phyloP scores from a whole-genome alignment of 257 asterid species.

The Galeopsis tetrahit region DNA sequence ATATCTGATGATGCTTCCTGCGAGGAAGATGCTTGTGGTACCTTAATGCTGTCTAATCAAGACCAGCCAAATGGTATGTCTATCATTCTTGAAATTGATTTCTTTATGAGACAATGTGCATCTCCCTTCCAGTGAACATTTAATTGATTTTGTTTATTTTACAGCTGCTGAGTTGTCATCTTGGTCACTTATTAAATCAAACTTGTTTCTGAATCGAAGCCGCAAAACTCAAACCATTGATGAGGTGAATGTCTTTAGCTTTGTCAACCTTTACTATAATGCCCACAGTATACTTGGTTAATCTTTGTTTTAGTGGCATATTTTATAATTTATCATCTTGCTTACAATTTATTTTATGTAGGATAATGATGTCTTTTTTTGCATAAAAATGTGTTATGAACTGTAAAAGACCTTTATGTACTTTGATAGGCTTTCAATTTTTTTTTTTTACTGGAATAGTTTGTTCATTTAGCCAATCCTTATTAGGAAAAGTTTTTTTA shows the following conservation, averaged over 20 bases:
- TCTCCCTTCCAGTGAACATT: constrained; percentile 28
- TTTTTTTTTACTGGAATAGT: background rate
- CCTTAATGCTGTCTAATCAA: constrained; percentile 40
- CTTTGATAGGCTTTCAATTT: constrained; percentile 3
- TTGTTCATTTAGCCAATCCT: background rate
- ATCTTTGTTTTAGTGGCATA: background rate
- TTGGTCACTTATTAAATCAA: constrained; percentile 75
- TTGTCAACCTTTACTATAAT: constrained; percentile 24
- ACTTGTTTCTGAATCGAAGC: constrained; percentile 71
- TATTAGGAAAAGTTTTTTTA: background rate
- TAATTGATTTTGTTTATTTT: constrained; percentile 33
- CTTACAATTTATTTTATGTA: constrained; percentile 10
- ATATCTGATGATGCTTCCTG: constrained; percentile 81
- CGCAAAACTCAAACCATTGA: constrained; percentile 84
- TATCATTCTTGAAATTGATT: constrained; percentile 27
- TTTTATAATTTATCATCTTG: background rate
- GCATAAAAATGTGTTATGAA: constrained; percentile 8
- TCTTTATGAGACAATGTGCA: constrained; percentile 23
- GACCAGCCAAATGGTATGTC: constrained; percentile 52
- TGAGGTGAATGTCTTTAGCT: constrained; percentile 58
- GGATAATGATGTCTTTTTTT: constrained; percentile 3
- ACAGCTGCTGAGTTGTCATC: constrained; percentile 66
- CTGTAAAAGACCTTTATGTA: background rate
- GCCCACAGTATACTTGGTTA: background rate
- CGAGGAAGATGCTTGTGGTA: constrained; percentile 63